Evolutionary conservation across 495 filamentous ascomycete genomes (phyloP).

Genomic region (Haplographium delicatum): DNA sequence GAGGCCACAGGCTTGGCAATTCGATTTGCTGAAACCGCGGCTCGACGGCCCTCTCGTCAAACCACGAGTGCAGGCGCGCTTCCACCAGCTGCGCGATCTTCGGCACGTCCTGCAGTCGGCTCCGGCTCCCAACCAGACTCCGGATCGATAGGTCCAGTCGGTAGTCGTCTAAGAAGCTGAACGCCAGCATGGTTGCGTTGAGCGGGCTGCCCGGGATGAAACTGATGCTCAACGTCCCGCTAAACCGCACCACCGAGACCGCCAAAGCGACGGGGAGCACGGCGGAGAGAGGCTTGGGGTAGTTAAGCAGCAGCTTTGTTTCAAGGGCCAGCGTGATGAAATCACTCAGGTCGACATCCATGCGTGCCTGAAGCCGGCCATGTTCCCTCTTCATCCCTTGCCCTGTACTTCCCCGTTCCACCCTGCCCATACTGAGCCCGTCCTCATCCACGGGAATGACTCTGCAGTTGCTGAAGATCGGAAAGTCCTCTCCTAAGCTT

Average conservation of each 20-base stretch:
- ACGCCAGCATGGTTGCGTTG: constrained; percentile 74
- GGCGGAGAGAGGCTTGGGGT: constrained; percentile 80
- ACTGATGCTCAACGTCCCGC: constrained; percentile 86
- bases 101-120: constrained; percentile 87
- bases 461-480: constrained; percentile 97
- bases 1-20: constrained; percentile 88
- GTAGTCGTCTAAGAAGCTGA: constrained; percentile 95
- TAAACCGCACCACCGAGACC: constrained; percentile 88
- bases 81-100: constrained; percentile 97
- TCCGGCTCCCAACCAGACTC: constrained; percentile 86
- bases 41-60: constrained; percentile 93
- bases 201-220: constrained; percentile 64
- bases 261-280: constrained; percentile 90
- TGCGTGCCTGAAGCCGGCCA: constrained; percentile 76
- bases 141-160: constrained; percentile 86
- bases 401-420: constrained; percentile 2
- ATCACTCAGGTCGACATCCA: constrained; percentile 96
- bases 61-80: constrained; percentile 87
- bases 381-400: constrained; percentile 38
- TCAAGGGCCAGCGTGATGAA: constrained; percentile 91
- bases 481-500: constrained; percentile 90
- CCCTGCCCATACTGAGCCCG: constrained; percentile 36
- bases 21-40: constrained; percentile 94
- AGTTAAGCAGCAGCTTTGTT: constrained; percentile 90
- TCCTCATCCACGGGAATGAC: constrained; percentile 80